phyloP scores from a whole-genome alignment of 2,329 filamentous ascomycete species.

The Arthroderma uncinatum region DNA sequence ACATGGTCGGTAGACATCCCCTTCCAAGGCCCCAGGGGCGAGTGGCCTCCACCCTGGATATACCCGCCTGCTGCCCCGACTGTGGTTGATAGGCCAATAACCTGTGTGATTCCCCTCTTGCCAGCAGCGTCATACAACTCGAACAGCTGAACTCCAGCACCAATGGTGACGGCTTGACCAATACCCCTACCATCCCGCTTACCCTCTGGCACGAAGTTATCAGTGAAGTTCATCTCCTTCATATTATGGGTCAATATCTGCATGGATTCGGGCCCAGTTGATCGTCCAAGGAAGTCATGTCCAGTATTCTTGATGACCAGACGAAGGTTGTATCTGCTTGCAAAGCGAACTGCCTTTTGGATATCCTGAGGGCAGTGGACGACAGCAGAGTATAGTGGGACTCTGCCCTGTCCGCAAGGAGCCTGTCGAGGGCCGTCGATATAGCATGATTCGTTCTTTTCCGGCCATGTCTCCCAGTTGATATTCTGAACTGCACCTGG shows the following conservation, averaged over 20 bases:
- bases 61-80: constrained; percentile 43
- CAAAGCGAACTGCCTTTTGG: constrained; percentile 26
- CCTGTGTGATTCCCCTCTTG: constrained; percentile 37
- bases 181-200: constrained; percentile 30
- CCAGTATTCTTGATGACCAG: constrained; percentile 46
- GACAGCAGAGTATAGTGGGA: constrained; percentile 30
- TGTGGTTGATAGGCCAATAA: constrained; percentile 44
- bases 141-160: constrained; percentile 43
- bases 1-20: constrained; percentile 44
- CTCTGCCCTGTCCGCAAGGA: constrained; percentile 26
- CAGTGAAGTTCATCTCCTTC: constrained; percentile 16
- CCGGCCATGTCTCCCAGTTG: constrained; percentile 33
- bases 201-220: constrained; percentile 33
- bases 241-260: constrained; percentile 26
- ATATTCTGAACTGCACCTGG: constrained; percentile 29
- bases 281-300: constrained; percentile 45
- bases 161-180: constrained; percentile 45
- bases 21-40: constrained; percentile 41
- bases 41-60: constrained; percentile 44
- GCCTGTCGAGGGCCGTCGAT: constrained; percentile 20
- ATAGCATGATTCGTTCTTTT: constrained; percentile 28
- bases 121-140: constrained; percentile 45
- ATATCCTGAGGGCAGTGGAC: constrained; percentile 25
- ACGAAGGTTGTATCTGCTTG: constrained; percentile 25
- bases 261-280: constrained; percentile 47